Percentiles rank a stretch among this genome's conserved stretches.
Conservation (phyloP, 2,329 filamentous ascomycete species). For the Trichoderma sp. region DNA sequence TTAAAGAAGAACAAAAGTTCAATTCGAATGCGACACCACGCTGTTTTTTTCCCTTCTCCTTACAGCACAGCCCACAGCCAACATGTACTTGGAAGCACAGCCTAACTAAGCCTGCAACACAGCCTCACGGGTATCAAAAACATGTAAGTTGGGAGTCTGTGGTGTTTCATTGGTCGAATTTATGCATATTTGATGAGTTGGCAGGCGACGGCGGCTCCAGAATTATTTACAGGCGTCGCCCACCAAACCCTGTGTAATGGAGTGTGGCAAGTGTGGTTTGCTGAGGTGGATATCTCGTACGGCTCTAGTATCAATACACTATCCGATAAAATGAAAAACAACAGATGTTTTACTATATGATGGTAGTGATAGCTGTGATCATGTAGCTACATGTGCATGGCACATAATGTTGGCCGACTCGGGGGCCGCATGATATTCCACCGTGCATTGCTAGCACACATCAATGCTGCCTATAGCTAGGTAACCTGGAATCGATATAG, state of each 20-base stretch:
- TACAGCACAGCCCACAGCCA: neutral
- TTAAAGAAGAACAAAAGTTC: neutral
- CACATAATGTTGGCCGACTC: too few species aligned
- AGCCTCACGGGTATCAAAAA: neutral
- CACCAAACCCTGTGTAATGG: too few species aligned
- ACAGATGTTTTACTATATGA: too few species aligned
- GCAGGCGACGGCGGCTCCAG: neutral
- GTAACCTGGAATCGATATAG: too few species aligned
- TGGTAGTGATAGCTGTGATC: too few species aligned
- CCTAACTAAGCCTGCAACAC: neutral
- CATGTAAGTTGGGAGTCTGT: neutral
- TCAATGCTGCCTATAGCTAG: too few species aligned
- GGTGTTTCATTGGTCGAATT: neutral
- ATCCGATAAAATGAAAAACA: too few species aligned
- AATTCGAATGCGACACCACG: neutral
- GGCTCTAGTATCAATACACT: neutral
- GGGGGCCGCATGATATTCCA: too few species aligned
- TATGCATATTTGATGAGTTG: neutral
- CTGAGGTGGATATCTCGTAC: neutral
- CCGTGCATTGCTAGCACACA: too few species aligned
- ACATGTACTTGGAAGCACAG: neutral
- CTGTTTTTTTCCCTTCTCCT: neutral
- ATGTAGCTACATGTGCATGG: too few species aligned
- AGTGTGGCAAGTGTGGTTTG: too few species aligned
- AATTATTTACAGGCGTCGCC: neutral